Conservation (phyloP, 73 alveolate genomes). For the Paramecium tetraurelia region DNA sequence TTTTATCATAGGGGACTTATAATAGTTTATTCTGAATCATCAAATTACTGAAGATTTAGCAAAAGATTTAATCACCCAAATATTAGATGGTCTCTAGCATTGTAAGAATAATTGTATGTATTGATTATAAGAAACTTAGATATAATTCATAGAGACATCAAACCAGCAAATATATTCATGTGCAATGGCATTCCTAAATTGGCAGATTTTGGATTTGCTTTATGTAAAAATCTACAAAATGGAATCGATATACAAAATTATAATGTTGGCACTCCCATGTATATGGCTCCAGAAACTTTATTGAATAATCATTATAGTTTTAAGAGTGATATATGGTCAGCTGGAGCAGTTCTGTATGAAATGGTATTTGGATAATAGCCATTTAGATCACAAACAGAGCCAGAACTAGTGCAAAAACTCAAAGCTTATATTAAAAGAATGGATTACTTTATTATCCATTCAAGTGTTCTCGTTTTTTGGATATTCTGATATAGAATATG, state of each 20-base stretch:
- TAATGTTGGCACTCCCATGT: constrained; percentile 86
- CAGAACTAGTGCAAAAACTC: background rate
- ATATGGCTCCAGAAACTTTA: constrained; percentile 81
- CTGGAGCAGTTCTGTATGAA: constrained; percentile 81
- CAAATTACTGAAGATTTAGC: constrained; percentile 13
- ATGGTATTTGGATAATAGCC: constrained; percentile 64
- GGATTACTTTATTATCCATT: background rate
- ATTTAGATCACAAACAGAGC: constrained; percentile 21
- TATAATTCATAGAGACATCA: constrained; percentile 68
- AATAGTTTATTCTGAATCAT: background rate
- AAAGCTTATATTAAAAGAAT: background rate
- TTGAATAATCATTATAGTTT: constrained; percentile 74
- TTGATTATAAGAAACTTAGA: background rate
- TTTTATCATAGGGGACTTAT: constrained; percentile 3
- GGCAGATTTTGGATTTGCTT: constrained; percentile 63
- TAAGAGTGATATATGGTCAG: constrained; percentile 82
- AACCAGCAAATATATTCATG: constrained; percentile 62
- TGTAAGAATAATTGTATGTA: constrained; percentile 35
- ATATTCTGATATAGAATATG: background rate
- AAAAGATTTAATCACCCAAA: background rate
- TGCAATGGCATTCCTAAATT: constrained; percentile 50
- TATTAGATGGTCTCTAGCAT: constrained; percentile 39
- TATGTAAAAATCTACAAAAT: constrained; percentile 20
- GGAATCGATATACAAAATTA: constrained; percentile 41
- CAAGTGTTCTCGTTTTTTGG: background rate